Evolutionary conservation across 116 monocot species (phyloP), one percentile per base, ranked within the genome.

Genomic region (Phalaenopsis hybrid): DNA sequence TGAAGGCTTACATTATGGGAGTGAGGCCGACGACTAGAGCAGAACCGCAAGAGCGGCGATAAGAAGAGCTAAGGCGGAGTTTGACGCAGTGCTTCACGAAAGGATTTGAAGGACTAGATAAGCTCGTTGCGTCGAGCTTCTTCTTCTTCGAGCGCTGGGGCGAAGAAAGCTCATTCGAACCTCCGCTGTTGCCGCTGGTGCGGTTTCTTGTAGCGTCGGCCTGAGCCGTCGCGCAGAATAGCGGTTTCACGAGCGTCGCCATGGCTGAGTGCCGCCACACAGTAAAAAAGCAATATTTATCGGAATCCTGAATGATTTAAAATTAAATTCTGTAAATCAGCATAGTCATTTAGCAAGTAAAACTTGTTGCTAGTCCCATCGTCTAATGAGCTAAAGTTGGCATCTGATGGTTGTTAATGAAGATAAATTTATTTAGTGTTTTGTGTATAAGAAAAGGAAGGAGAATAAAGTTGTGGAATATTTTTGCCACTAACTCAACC

Each of bases 31-130:
- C 90, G 78, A 99, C 86, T 68, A 99, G 83, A 4, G 86, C 87
- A 79, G 85, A 84, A 74, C 78, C 78, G 81, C 57, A 79, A 44
- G 90, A 87, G 67, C 88, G 93, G 81, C 98, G 95, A 82, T 95
- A 93, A 75, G 92, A 86, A 73, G 95, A 89, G 87, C 93, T 93
- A 65, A 86, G 90, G 16, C 99, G 95, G 81, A 99, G 95, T 89
- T 93, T 99, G 28, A 99, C 92, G 87, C 99, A 92, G 89, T 99
- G 99, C 90, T 93, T 99, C 81, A 99, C 90, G 49, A 99, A 85
- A 8, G 99, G 93, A 69, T 95, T 95, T 43, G 95, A 92, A 25
- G 89, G 82, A 85, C 93, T 99, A 81, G 89, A 87, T 78, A 87
- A 86, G 67, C 58, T 84, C 84, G 75, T 76, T 76, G 59, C 59